A percentile compares a stretch with the other conserved stretches of the same genome.
Evolutionary conservation across 1,139 yeast genomes (phyloP).

Genomic region (Entelexis paramagnoliae): DNA sequence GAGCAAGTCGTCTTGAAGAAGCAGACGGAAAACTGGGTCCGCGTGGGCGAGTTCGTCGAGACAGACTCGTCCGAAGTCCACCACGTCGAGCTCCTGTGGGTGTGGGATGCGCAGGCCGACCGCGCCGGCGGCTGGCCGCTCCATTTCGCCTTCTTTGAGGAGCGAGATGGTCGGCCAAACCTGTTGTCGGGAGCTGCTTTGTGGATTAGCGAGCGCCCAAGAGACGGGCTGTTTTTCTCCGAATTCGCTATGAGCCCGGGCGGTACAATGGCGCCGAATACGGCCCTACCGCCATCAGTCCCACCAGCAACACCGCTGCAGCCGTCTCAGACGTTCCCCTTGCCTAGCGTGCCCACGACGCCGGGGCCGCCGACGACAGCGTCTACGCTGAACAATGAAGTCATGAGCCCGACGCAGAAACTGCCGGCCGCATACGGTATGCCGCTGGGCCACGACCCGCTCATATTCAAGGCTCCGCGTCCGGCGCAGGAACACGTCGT

Average conservation of each 20-base stretch:
- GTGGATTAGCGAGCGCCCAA: conserved; percentile 19
- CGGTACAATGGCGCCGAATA: conserved; percentile 3
- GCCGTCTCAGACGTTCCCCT: neutral
- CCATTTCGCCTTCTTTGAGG: conserved; percentile 18
- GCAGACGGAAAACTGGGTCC: conserved; percentile 13
- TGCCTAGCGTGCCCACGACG: neutral
- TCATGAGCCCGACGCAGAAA: conserved; percentile 1
- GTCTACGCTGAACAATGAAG: neutral
- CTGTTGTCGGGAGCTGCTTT: conserved; percentile 14
- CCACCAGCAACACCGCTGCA: neutral
- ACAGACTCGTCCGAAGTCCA: conserved; percentile 4
- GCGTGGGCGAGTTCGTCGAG: conserved; percentile 12
- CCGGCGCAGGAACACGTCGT: conserved; percentile 28
- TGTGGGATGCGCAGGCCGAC: conserved; percentile 18
- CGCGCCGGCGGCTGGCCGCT: conserved; percentile 17
- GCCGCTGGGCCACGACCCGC: conserved; percentile 8
- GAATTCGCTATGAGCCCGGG: conserved; percentile 7
- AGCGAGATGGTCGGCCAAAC: neutral
- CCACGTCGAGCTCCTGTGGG: conserved; percentile 12
- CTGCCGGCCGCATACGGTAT: conserved; percentile 13
- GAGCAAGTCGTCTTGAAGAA: neutral
- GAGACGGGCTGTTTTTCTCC: conserved; percentile 3
- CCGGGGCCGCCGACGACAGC: neutral
- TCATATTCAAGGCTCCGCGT: conserved; percentile 19
- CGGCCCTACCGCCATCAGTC: neutral